phyloP scores from a whole-genome alignment of 225 moss, liverwort and hornwort genomes.

The Climacium dendroides region DNA sequence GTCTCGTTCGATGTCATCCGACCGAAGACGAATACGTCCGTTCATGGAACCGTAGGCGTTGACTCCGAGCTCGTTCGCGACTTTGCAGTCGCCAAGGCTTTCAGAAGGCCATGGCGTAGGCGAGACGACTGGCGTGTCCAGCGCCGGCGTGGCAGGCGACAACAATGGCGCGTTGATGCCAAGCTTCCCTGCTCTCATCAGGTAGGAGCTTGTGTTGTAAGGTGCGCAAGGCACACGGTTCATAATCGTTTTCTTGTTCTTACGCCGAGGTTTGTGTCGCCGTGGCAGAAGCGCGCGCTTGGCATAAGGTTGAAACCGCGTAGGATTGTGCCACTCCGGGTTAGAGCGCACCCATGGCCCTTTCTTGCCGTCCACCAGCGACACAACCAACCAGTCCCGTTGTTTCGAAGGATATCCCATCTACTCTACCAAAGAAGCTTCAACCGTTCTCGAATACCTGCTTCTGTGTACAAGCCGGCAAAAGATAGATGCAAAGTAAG shows the following conservation, averaged over 20 bases:
- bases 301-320: conserved; percentile 15
- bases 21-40: conserved; percentile 44
- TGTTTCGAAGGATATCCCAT: conserved; percentile 51
- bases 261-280: conserved; percentile 34
- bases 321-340: conserved; percentile 20
- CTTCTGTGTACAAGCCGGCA: conserved; percentile 23
- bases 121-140: conserved; percentile 48
- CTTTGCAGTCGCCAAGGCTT: conserved; percentile 39
- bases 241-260: conserved; percentile 37
- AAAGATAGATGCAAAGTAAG: conserved; percentile 21
- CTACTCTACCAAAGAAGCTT: conserved; percentile 27
- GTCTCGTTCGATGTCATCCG: conserved; percentile 38
- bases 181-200: conserved; percentile 67
- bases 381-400: conserved; percentile 40
- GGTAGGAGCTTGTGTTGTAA: conserved; percentile 63
- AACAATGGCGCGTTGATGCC: conserved; percentile 63
- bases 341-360: conserved; percentile 11
- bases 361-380: conserved; percentile 34
- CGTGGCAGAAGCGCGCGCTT: conserved; percentile 29
- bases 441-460: conserved; percentile 61
- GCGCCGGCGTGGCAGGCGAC: conserved; percentile 39
- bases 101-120: conserved; percentile 42
- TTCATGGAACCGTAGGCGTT: conserved; percentile 60
- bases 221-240: conserved; percentile 52
- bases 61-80: conserved; percentile 49